Evolutionary conservation across 148 eudicot species (phyloP).

Genomic region (Rhododendron ovatum): DNA sequence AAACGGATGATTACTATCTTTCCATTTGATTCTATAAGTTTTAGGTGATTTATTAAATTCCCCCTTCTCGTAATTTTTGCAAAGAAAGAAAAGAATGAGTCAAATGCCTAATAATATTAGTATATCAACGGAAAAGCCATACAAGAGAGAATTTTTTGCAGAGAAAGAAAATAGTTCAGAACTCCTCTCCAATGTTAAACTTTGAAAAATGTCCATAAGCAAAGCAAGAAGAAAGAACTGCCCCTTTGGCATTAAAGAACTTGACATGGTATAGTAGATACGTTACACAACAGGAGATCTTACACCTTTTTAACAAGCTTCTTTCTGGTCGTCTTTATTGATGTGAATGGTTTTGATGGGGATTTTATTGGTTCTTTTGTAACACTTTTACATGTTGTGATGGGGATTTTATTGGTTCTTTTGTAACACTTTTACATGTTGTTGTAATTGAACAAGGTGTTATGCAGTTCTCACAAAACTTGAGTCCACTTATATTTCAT

Average conservation of each 20-base stretch:
- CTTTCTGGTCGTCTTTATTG: neutral
- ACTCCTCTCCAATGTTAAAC: neutral
- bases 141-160: neutral
- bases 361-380: neutral
- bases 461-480: neutral
- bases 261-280: neutral
- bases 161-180: neutral
- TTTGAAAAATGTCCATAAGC: neutral
- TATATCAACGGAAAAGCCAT: neutral
- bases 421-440: neutral
- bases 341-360: neutral
- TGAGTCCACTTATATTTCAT: neutral
- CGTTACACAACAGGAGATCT: neutral
- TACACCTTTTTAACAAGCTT: neutral
- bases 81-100: neutral
- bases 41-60: neutral
- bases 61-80: neutral
- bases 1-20: neutral
- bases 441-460: neutral
- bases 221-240: conserved; percentile 2
- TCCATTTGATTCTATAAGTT: neutral
- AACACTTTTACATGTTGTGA: neutral
- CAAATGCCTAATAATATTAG: neutral
- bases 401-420: neutral
- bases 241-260: neutral